Conservation (phyloP, 2,329 filamentous ascomycete species). For the Sporothrix mexicana region DNA sequence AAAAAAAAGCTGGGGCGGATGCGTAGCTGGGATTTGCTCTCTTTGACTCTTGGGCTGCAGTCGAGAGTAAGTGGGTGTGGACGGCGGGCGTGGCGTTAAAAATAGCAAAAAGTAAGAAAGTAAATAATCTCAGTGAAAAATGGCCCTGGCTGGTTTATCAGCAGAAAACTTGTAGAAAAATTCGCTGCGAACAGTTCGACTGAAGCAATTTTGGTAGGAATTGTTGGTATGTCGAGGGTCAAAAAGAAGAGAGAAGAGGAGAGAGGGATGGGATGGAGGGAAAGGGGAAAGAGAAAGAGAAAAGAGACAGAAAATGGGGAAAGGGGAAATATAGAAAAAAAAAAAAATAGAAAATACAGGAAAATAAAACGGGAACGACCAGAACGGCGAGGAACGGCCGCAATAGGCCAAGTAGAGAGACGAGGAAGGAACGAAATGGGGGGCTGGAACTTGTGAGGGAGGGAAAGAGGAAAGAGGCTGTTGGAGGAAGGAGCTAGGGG, state of each 20-base stretch:
- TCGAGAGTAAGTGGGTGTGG: background rate
- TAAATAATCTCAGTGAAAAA: slow-evolving; percentile 16
- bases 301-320: slow-evolving; percentile 11
- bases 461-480: background rate
- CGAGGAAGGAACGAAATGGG: slow-evolving; percentile 1
- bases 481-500: slow-evolving; percentile 4
- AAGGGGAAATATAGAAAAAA: slow-evolving; percentile 34
- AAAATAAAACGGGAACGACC: slow-evolving; percentile 6
- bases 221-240: slow-evolving; percentile 9
- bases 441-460: background rate
- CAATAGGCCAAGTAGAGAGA: background rate
- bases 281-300: slow-evolving; percentile 39
- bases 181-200: background rate
- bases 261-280: background rate
- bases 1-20: slow-evolving; percentile 16
- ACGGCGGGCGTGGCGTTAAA: background rate
- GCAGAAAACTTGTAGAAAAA: slow-evolving; percentile 8
- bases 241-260: background rate
- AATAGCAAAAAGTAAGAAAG: background rate
- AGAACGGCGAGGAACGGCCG: background rate
- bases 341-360: slow-evolving; percentile 16
- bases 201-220: background rate
- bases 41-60: background rate
- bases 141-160: background rate
- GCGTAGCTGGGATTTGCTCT: slow-evolving; percentile 25